Conservation (phyloP, 257 asterid species). For the Solanum paucissectum region DNA sequence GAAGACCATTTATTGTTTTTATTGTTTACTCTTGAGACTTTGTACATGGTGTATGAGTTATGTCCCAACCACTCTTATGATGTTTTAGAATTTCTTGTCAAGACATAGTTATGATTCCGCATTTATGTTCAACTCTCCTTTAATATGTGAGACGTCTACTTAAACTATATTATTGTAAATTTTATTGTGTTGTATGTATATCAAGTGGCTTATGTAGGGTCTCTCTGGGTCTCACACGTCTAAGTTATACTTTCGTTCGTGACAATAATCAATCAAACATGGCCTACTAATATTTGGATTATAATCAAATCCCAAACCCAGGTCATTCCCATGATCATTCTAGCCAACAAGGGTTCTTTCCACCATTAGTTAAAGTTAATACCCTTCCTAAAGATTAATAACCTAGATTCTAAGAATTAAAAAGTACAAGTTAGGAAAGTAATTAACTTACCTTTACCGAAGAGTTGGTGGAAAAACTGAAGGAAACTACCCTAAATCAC, state of each 20-base stretch:
- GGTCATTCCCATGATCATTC: not conserved
- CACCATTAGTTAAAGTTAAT: not conserved
- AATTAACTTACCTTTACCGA: not conserved
- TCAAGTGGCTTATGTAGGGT: not conserved
- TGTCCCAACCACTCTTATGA: not conserved
- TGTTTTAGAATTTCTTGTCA: not conserved
- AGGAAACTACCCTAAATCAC: not conserved
- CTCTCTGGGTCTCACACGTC: not conserved
- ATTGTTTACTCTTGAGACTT: not conserved
- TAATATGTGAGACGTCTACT: not conserved
- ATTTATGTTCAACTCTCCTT: not conserved
- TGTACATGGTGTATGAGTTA: not conserved
- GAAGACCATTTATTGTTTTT: not conserved
- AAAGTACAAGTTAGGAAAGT: not conserved
- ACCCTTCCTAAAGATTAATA: not conserved
- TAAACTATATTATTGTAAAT: too few relatives aligned
- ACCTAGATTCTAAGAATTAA: not conserved
- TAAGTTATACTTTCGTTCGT: not conserved
- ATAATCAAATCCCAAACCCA: not conserved
- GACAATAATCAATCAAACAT: not conserved
- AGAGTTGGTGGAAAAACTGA: not conserved
- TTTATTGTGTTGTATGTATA: not conserved
- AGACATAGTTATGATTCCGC: not conserved
- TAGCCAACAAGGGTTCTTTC: not conserved
- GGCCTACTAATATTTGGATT: not conserved